Conservation (phyloP, 2,329 filamentous ascomycete species). For the Claviceps capensis region DNA sequence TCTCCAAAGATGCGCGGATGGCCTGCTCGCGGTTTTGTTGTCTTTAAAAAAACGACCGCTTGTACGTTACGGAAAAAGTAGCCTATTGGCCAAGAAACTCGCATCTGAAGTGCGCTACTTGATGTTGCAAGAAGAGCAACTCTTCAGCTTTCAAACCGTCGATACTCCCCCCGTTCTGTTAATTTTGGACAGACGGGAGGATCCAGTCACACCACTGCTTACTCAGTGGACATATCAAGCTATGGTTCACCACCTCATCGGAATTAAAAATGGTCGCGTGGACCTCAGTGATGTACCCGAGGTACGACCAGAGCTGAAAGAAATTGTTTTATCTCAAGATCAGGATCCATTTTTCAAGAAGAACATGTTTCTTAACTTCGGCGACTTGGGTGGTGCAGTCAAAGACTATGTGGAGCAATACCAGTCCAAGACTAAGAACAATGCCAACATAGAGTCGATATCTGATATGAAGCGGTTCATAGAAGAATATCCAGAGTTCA, state of each 20-base stretch:
- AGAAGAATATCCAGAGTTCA: constrained; percentile 95
- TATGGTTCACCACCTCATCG: constrained; percentile 96
- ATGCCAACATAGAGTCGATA: constrained; percentile 91
- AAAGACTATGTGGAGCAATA: constrained; percentile 99
- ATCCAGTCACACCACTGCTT: constrained; percentile 84
- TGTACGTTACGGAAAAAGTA: constrained; percentile 87
- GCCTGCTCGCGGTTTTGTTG: constrained; percentile 68
- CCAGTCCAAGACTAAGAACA: constrained; percentile 93
- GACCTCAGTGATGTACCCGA: constrained; percentile 76
- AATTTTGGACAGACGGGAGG: constrained; percentile 80
- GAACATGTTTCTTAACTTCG: constrained; percentile 98
- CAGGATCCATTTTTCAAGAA: constrained; percentile 98
- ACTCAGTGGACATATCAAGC: constrained; percentile 99
- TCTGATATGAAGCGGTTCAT: constrained; percentile 98
- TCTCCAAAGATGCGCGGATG: constrained; percentile 75
- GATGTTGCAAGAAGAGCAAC: constrained; percentile 87
- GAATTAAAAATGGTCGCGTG: constrained; percentile 89
- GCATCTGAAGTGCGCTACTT: constrained; percentile 85
- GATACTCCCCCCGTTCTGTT: constrained; percentile 90
- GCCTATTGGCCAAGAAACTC: constrained; percentile 78
- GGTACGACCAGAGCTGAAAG: constrained; percentile 72
- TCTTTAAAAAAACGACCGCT: constrained; percentile 94
- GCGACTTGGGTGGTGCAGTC: constrained; percentile 86
- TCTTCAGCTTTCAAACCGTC: constrained; percentile 91
- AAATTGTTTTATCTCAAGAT: constrained; percentile 90